These are phyloP conservation scores for Chlamydomonas sp. DNA, from an alignment of 139 green algal genomes.

Conservation along the genomic window DNA sequence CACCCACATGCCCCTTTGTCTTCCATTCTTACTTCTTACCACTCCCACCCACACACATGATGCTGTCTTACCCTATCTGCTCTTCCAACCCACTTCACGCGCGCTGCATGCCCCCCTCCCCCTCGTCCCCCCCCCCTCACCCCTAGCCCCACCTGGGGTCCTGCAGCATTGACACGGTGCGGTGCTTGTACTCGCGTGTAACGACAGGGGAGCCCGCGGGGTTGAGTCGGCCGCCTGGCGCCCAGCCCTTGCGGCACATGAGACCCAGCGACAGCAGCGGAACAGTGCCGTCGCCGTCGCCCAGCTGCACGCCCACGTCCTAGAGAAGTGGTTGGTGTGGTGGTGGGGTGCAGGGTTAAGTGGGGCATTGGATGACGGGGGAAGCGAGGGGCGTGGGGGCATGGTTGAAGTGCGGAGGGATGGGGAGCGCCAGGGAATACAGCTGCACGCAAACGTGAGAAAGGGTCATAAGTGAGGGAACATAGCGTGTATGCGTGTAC, in stretches of 20 bases:
- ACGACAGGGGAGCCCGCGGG: slow-evolving; percentile 61
- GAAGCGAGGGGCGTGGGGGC: no score
- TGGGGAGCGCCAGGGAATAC: no score
- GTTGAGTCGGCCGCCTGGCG: slow-evolving; percentile 64
- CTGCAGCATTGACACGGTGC: slow-evolving; percentile 27
- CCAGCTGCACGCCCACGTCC: slow-evolving; percentile 62
- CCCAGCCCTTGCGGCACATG: slow-evolving; percentile 64
- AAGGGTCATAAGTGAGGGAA: no score
- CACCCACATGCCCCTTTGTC: no score
- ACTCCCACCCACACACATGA: no score
- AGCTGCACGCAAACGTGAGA: no score
- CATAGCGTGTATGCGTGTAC: no score
- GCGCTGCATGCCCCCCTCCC: not conserved
- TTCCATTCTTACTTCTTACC: no score
- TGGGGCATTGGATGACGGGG: not conserved
- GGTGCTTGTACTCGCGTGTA: slow-evolving; percentile 48
- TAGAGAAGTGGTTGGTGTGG: slow-evolving; percentile 1
- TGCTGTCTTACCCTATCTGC: no score
- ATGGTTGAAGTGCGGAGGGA: not conserved
- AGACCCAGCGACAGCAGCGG: slow-evolving; percentile 72
- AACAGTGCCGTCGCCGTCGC: slow-evolving; percentile 78
- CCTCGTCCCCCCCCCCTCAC: not conserved
- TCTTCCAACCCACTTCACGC: no score
- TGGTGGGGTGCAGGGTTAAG: not conserved
- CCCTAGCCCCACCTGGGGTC: slow-evolving; percentile 17